phyloP scores from a whole-genome alignment of 75 land plant genomes.

The Pinus taeda region DNA sequence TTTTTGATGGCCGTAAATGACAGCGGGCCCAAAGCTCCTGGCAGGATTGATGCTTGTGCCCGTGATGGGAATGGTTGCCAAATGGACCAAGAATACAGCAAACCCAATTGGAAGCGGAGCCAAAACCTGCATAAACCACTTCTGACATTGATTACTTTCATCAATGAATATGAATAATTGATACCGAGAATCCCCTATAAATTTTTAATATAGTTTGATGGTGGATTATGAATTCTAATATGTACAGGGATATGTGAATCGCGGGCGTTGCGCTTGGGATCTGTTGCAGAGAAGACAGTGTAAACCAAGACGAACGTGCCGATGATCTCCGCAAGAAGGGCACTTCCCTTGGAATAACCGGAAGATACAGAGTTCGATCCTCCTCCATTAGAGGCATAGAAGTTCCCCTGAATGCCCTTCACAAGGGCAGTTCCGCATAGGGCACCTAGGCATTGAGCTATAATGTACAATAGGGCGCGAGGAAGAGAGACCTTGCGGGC shows the following conservation, averaged over 20 bases:
- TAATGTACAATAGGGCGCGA: slow-evolving; percentile 12
- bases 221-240: no score
- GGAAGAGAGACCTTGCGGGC: slow-evolving; percentile 23
- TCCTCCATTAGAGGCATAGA: slow-evolving; percentile 10
- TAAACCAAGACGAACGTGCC: slow-evolving; percentile 34
- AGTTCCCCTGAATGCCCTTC: slow-evolving; percentile 2
- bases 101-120: slow-evolving; percentile 61
- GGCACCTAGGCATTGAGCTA: slow-evolving; percentile 22
- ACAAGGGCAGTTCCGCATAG: slow-evolving; percentile 19
- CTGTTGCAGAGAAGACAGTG: slow-evolving; percentile 29
- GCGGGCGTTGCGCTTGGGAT: slow-evolving; percentile 19
- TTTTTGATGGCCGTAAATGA: slow-evolving; percentile 22
- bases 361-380: slow-evolving; percentile 13
- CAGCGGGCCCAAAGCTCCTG: slow-evolving; percentile 48
- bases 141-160: not conserved
- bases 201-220: not conserved
- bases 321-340: slow-evolving; percentile 23
- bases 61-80: slow-evolving; percentile 55
- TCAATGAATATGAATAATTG: not conserved
- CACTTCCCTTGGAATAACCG: slow-evolving; percentile 13
- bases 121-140: slow-evolving; percentile 14
- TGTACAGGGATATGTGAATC: slow-evolving; percentile 31
- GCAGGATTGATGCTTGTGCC: slow-evolving; percentile 59
- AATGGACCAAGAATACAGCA: slow-evolving; percentile 51
- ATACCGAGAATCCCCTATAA: not conserved